Conservation (phyloP, 805 yeast genomes). For the Lipomyces yamadae region DNA sequence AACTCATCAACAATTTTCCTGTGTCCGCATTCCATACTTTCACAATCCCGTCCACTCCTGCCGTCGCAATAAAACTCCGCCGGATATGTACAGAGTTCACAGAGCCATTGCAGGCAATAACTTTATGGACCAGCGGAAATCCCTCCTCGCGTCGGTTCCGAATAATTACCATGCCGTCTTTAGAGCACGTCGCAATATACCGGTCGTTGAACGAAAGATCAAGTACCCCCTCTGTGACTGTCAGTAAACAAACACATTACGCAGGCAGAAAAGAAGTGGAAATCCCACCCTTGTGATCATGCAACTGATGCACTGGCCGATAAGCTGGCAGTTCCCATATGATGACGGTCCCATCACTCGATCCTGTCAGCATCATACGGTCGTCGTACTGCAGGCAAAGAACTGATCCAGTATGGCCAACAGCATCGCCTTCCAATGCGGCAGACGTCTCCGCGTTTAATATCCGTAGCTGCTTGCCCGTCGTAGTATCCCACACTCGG, state of each 20-base stretch:
- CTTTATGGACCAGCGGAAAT: slow-evolving; percentile 30
- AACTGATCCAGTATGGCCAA: slow-evolving; percentile 45
- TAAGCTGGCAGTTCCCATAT: slow-evolving; percentile 43
- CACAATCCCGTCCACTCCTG: slow-evolving; percentile 73
- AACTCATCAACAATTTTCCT: slow-evolving; percentile 68
- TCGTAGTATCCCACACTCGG: slow-evolving; percentile 45
- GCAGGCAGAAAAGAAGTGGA: not conserved
- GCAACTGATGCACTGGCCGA: slow-evolving; percentile 39
- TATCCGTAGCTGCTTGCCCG: slow-evolving; percentile 35
- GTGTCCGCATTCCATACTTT: slow-evolving; percentile 80
- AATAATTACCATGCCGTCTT: slow-evolving; percentile 44
- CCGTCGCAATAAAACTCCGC: slow-evolving; percentile 43
- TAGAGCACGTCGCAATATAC: slow-evolving; percentile 45
- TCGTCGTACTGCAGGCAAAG: slow-evolving; percentile 43
- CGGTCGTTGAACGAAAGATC: slow-evolving; percentile 41
- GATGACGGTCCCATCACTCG: slow-evolving; percentile 45
- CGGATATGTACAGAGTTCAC: slow-evolving; percentile 46
- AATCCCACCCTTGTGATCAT: slow-evolving; percentile 36
- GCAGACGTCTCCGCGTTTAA: slow-evolving; percentile 21
- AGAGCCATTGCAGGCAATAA: slow-evolving; percentile 46
- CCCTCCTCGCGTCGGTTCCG: slow-evolving; percentile 39
- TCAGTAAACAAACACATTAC: not conserved
- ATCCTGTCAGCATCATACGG: slow-evolving; percentile 44
- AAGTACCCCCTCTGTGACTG: slow-evolving; percentile 18
- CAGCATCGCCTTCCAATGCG: slow-evolving; percentile 5